phyloP scores from a whole-genome alignment of 2,329 filamentous ascomycete genomes.

The Aurifilum marmelostoma region DNA sequence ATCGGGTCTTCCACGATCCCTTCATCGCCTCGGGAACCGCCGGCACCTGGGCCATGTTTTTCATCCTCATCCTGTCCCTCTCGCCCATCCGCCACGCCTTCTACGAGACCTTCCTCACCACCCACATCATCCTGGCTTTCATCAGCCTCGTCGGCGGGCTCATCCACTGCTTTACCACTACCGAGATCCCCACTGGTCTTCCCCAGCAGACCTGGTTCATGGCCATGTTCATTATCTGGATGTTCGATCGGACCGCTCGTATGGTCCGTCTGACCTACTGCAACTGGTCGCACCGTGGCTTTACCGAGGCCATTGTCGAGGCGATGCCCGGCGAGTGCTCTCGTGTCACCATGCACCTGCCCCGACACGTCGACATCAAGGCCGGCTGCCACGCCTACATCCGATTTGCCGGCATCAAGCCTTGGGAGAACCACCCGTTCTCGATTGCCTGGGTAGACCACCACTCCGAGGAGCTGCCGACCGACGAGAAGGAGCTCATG shows the following conservation, averaged over 20 bases:
- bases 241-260: conserved; percentile 67
- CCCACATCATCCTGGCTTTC: conserved; percentile 77
- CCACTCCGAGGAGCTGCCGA: conserved; percentile 43
- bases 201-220: conserved; percentile 77
- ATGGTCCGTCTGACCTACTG: conserved; percentile 65
- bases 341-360: conserved; percentile 71
- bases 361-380: conserved; percentile 66
- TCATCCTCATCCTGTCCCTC: conserved; percentile 71
- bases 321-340: conserved; percentile 70
- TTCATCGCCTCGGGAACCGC: conserved; percentile 71
- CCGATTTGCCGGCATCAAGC: conserved; percentile 66
- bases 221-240: conserved; percentile 77
- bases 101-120: conserved; percentile 92
- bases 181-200: conserved; percentile 65
- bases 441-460: conserved; percentile 76
- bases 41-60: conserved; percentile 61
- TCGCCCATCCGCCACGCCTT: conserved; percentile 90
- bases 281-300: conserved; percentile 64
- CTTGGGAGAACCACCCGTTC: conserved; percentile 78
- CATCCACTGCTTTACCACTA: conserved; percentile 71
- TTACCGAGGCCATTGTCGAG: conserved; percentile 68
- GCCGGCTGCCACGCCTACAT: conserved; percentile 78
- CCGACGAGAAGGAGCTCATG: conserved; percentile 45
- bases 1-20: conserved; percentile 57
- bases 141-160: conserved; percentile 72